Conservation (phyloP, 164 flowering plant genomes). For the Kalanchoe fedtschenkoi region DNA sequence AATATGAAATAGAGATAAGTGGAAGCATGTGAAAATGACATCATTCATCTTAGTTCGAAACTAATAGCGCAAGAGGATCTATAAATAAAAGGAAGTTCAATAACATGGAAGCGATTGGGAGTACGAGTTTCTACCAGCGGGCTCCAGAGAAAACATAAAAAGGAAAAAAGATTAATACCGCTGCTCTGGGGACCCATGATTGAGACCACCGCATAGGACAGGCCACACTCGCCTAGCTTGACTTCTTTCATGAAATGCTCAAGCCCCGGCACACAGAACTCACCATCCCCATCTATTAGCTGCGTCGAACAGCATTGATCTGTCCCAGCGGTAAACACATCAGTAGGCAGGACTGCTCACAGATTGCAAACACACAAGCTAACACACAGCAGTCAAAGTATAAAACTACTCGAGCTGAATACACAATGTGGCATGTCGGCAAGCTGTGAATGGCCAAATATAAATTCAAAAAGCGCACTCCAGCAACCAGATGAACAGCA, state of each 20-base stretch:
- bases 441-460: not conserved
- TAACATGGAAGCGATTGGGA: no score
- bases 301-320: conserved; percentile 62
- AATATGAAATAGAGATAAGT: conserved; percentile 7
- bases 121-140: not conserved
- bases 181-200: conserved; percentile 99
- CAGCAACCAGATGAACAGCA: no score
- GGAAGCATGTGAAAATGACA: not conserved
- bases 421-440: no score
- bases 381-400: not conserved
- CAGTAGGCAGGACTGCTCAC: not conserved
- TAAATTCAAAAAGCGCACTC: no score
- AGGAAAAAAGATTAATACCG: no score
- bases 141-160: no score
- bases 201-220: conserved; percentile 91
- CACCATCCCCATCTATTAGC: conserved; percentile 90
- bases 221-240: conserved; percentile 77
- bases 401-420: not conserved
- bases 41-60: no score
- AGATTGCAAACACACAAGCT: not conserved
- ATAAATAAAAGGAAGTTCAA: no score
- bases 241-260: conserved; percentile 64
- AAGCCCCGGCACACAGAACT: conserved; percentile 54
- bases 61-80: no score
- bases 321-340: not conserved